phyloP scores from a whole-genome alignment of 2,329 filamentous ascomycete genomes.

The Claviceps capensis region DNA sequence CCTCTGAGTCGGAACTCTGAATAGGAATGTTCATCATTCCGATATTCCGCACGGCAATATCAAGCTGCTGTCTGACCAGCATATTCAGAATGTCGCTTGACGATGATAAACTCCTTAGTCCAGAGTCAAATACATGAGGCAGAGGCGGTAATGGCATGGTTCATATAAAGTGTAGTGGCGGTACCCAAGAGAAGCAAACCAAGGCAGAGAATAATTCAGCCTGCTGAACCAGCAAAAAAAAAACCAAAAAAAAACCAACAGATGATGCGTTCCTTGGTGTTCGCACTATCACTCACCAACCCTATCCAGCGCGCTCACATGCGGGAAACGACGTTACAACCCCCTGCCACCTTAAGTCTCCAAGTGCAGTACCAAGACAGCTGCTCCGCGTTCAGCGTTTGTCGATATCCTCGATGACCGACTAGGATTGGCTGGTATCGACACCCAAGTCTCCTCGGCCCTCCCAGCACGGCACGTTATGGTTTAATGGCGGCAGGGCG shows the following conservation, averaged over 20 bases:
- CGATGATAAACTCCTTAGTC: slow-evolving; percentile 7
- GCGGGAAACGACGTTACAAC: neutral
- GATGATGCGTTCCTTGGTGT: neutral
- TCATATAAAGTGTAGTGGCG: neutral
- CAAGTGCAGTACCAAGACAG: neutral
- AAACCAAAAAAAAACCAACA: neutral
- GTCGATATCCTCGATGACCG: neutral
- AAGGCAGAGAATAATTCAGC: neutral
- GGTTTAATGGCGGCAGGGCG: neutral
- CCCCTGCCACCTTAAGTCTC: neutral
- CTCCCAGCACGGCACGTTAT: neutral
- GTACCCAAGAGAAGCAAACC: neutral
- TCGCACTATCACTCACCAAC: neutral
- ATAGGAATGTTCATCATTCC: slow-evolving; percentile 9
- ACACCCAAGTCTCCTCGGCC: neutral
- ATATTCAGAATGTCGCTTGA: slow-evolving; percentile 11
- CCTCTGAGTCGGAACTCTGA: slow-evolving; percentile 10
- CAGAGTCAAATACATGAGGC: slow-evolving; percentile 17
- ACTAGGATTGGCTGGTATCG: neutral
- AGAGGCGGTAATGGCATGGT: slow-evolving; percentile 14
- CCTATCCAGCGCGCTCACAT: neutral
- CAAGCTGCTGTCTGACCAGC: slow-evolving; percentile 17
- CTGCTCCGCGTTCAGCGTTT: neutral
- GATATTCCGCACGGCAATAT: slow-evolving; percentile 12
- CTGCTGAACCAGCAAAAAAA: neutral